Evolutionary conservation across 2,329 filamentous ascomycete species (phyloP), one percentile per base, ranked within the genome.

Genomic region (Alternaria angustiovoidea): DNA sequence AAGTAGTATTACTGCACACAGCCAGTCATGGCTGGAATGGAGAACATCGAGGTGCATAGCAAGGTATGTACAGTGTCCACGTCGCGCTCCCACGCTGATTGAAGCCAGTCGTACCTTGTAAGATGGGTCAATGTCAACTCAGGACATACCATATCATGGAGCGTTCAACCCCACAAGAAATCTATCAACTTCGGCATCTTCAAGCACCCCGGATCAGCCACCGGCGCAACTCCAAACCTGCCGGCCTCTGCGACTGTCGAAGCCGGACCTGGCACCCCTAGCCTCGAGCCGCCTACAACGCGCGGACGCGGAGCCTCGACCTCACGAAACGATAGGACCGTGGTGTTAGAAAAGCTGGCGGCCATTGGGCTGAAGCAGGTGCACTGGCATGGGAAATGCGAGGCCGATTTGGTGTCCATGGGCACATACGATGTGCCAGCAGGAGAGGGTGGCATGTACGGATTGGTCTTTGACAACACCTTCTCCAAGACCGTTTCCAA

Each of bases 131-230:
- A 93, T 76, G 94, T 97, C 69, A 89, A 93, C 57, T 89, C 93
- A 65, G 91, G 91, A 54, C 90, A 97, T 79, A 97, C 94, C 51
- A 93, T 99, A 71, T 97, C 94, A 16, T 99, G 95, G 95, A 97
- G 93, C 74, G 88, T 99, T 39, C 94, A 98, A 76, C 95, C 95
- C 43, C 93, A 98, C 79, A 98, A 96, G 83, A 98, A 97, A 82
- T 97, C 94, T 60, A 91, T 99, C 80, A 97, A 98, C 81, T 97
- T 99, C 78, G 95, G 94, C 75, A 91, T 99, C 74, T 96, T 99
- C 81, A 98, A 97, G 78, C 95, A 98, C 78, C 94, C 95, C 2
- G 93, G 94, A 67, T 89, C 87, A 59, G 88, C 87, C 61, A 84
- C 84, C 66, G 84, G 87, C 63, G 63, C 66, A 18, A 63, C 74